Base-by-base conservation (phyloP, 2,329 filamentous ascomycete genomes). In the Xylariaceae sp. region DNA sequence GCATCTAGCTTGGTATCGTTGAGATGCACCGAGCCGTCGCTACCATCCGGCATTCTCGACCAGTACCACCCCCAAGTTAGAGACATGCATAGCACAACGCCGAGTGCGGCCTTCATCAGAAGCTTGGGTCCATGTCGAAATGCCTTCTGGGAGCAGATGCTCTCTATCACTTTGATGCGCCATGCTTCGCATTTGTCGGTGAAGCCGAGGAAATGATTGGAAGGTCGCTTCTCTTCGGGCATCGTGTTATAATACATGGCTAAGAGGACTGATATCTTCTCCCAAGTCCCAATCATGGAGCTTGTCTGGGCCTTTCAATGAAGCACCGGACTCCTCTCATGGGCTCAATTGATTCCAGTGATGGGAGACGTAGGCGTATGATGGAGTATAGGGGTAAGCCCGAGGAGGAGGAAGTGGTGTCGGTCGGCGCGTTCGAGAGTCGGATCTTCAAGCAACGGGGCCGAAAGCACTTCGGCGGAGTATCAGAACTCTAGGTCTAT, bases 41-140 rank as follows among this genome's bases (percentile, higher is more conserved):
- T 35, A 30, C 30, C 3, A 13, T 10, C n/a, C n/a, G 17, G 15
- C 37, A 15, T 15, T 8, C 45, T 30, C 15, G 37, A 42, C n/a
- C 49, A 60, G 15, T 55, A 58, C 62, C 62, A 60, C 10, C 48
- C 17, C 48, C 62, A 67, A 15, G 60, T 60, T 17, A 68, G 44
- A 17, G 63, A 58, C 13, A 69, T 56, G 10, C 66, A 53, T 15
- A 68, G 23, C 11, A 64, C 56, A 42, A 64, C 54, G 8, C 61
- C 57, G 9, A 65, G 55, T 10, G 62, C 62, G 10, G 68, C 49
- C 42, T 65, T 64, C 1, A 66, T 57, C 34, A 69, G 53, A 34
- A 68, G 44, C 23, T 57, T 66, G 18, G 63, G 65, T 3, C 64
- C 61, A 18, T 63, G 56, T 47, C 67, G 65, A 2, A 65, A 58